Base-by-base conservation (phyloP, 2,329 filamentous ascomycete genomes). In the Iodosphaeria phyllophila region DNA sequence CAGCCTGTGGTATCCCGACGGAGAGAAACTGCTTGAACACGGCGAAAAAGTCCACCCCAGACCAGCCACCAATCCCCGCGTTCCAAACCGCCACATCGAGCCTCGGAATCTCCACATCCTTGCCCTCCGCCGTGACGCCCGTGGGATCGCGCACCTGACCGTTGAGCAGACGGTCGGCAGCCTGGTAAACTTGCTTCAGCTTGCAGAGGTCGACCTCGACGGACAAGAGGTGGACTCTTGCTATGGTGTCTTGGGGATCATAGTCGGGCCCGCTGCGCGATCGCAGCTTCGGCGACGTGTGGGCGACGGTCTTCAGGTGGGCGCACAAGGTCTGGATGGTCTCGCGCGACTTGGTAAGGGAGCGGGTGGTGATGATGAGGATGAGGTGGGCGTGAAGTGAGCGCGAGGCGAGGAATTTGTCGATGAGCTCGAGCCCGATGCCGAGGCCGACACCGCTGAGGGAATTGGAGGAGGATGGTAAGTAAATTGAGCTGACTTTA, bases 41-140 rank as follows among this genome's bases (percentile, higher is more conserved):
- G 27, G 41, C 38, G 2, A 55, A 48, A 68, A 72, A 93, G 46
- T 80, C 54, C 29, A 92, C 46, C n/a, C 78, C 79, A 1, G 58
- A 65, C 77, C 82, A 92, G 2, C 80, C 83, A 13, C 83, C 82
- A 19, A 86, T 74, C 1, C 84, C 89, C 10, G 86, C 86, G 48
- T 93, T 93, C 44, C 79, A 74, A 18, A 95, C 59, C 13, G 89
- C 58, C 3, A 64, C 64, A 47, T 95, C 82, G 16, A 98, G 57
- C 33, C 74, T 70, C 2, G 78, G 73, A 20, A 82, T 56, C 12
- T 50, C 50, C 12, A 67, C 52, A 19, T 55, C 46, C 12, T 37
- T 39, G 23, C 47, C 41, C 18, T 43, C 33, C 4, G 46, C 47
- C 8, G 39, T 30, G 10, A 34, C 14, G 8, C 39, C 40, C 2